phyloP scores from a whole-genome alignment of 768 basidiomycete genomes.

The Pholiota molesta region DNA sequence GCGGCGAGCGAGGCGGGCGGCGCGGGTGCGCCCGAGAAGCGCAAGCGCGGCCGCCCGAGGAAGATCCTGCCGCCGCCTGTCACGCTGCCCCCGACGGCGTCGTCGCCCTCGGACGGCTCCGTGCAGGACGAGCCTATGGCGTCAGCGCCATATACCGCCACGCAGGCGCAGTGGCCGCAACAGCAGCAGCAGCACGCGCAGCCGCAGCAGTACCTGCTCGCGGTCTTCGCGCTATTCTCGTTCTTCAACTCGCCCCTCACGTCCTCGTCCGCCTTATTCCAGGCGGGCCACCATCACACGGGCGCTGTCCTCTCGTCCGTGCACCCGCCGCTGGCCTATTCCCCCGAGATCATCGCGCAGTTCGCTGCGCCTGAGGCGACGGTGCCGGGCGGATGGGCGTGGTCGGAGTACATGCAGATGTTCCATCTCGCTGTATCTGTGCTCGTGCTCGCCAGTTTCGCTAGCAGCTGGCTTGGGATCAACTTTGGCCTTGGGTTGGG shows the following conservation, averaged over 20 bases:
- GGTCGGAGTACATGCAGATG: conserved; percentile 58
- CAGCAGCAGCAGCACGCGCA: conserved; percentile 29
- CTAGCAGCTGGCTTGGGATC: conserved; percentile 40
- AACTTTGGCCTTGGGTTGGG: conserved; percentile 20
- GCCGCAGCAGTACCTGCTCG: conserved; percentile 73
- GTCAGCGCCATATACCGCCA: conserved; percentile 10
- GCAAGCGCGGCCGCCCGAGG: conserved; percentile 83
- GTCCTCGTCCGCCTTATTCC: conserved; percentile 34
- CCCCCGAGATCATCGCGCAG: conserved; percentile 35
- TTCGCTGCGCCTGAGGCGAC: conserved; percentile 25
- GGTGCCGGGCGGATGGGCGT: conserved; percentile 38
- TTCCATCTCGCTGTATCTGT: conserved; percentile 71
- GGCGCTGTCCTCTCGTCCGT: conserved; percentile 57
- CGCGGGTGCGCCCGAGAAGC: conserved; percentile 62
- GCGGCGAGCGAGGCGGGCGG: conserved; percentile 30
- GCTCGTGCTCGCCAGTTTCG: conserved; percentile 60
- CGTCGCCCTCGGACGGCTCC: conserved; percentile 15
- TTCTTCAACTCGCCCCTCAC: conserved; percentile 81
- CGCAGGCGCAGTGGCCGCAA: conserved; percentile 14
- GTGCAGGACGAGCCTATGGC: conserved; percentile 24
- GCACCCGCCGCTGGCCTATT: conserved; percentile 33
- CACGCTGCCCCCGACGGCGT: conserved; percentile 26
- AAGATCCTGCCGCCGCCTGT: conserved; percentile 62
- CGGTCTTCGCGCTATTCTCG: conserved; percentile 82
- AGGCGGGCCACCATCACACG: conserved; percentile 49